phyloP scores from a whole-genome alignment of 306 rosid species.

The Malus fusca region DNA sequence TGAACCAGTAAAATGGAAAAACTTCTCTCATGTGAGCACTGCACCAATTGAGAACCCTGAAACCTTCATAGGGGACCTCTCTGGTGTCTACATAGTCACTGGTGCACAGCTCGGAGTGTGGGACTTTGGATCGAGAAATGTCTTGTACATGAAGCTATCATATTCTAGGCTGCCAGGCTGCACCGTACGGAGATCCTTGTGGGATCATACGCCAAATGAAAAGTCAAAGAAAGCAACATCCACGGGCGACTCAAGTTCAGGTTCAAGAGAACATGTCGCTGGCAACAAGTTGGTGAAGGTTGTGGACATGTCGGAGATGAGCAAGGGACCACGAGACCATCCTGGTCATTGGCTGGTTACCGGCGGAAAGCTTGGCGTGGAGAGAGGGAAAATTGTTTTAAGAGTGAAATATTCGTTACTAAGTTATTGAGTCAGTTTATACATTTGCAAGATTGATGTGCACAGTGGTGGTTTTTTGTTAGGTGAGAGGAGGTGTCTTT shows the following conservation, averaged over 20 bases:
- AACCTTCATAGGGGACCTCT: slow-evolving; percentile 50
- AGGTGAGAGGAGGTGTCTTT: slow-evolving; percentile 16
- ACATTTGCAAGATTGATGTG: slow-evolving; percentile 31
- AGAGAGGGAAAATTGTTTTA: slow-evolving; percentile 59
- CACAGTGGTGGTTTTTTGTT: slow-evolving; percentile 31
- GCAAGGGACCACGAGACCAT: slow-evolving; percentile 60
- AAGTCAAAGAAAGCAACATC: slow-evolving; percentile 25
- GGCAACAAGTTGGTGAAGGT: slow-evolving; percentile 50
- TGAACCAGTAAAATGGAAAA: slow-evolving; percentile 80
- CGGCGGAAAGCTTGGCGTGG: slow-evolving; percentile 86
- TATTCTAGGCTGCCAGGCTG: slow-evolving; percentile 70
- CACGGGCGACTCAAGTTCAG: slow-evolving; percentile 27
- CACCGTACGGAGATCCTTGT: slow-evolving; percentile 63
- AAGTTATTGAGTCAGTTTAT: slow-evolving; percentile 41
- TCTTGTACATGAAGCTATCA: slow-evolving; percentile 70
- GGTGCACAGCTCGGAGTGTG: slow-evolving; percentile 90
- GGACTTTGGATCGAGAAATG: slow-evolving; percentile 76
- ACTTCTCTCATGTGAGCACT: slow-evolving; percentile 79
- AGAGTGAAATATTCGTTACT: slow-evolving; percentile 80
- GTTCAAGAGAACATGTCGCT: slow-evolving; percentile 29
- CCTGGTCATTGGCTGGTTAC: slow-evolving; percentile 94
- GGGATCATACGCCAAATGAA: slow-evolving; percentile 53
- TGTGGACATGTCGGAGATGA: slow-evolving; percentile 54
- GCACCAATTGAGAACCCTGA: slow-evolving; percentile 75
- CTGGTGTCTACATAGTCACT: slow-evolving; percentile 58